A percentile compares a stretch with the other conserved stretches of the same genome.
phyloP scores from a whole-genome alignment of 2,329 filamentous ascomycete genomes.

The Chaetomiaceae sp. region DNA sequence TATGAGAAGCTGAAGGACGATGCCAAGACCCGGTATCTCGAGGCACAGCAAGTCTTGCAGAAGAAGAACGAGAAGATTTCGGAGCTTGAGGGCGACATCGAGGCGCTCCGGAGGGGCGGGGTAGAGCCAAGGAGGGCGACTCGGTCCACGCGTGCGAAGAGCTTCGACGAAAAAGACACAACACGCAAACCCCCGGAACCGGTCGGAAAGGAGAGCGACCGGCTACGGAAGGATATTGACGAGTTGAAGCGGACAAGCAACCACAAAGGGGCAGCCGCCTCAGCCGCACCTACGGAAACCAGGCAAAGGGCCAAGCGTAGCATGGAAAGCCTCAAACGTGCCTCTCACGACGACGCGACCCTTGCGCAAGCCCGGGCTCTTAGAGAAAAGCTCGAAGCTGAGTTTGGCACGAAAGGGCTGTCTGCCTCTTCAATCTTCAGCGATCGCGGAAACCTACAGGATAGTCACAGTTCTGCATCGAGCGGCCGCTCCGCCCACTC shows the following conservation, averaged over 20 bases:
- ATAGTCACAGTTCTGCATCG: slow-evolving; percentile 23
- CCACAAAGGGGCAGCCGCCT: slow-evolving; percentile 1
- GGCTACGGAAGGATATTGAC: slow-evolving; percentile 17
- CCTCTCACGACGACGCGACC: slow-evolving; percentile 19
- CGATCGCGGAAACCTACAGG: slow-evolving; percentile 27
- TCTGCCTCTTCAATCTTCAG: slow-evolving; percentile 20
- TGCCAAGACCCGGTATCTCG: slow-evolving; percentile 49
- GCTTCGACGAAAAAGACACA: slow-evolving; percentile 29
- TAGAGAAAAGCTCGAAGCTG: slow-evolving; percentile 26
- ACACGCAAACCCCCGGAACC: slow-evolving; percentile 16
- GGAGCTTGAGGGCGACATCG: slow-evolving; percentile 51
- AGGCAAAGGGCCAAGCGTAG: slow-evolving; percentile 8
- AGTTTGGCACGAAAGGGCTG: slow-evolving; percentile 20
- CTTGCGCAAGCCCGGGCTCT: slow-evolving; percentile 25
- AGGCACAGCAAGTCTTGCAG: slow-evolving; percentile 52
- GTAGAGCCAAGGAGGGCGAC: slow-evolving; percentile 14
- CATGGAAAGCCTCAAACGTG: slow-evolving; percentile 11
- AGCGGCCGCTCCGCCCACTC: slow-evolving; percentile 17
- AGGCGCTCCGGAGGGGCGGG: slow-evolving; percentile 37
- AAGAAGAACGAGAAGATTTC: slow-evolving; percentile 55
- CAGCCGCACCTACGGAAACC: neutral
- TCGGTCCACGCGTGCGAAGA: slow-evolving; percentile 27
- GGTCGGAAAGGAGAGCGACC: slow-evolving; percentile 17
- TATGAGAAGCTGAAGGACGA: slow-evolving; percentile 52
- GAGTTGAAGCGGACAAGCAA: slow-evolving; percentile 15